Evolutionary conservation across 2,329 filamentous ascomycete species (phyloP), one percentile per base, ranked within the genome.

Genomic region (Xylariaceae sp.): DNA sequence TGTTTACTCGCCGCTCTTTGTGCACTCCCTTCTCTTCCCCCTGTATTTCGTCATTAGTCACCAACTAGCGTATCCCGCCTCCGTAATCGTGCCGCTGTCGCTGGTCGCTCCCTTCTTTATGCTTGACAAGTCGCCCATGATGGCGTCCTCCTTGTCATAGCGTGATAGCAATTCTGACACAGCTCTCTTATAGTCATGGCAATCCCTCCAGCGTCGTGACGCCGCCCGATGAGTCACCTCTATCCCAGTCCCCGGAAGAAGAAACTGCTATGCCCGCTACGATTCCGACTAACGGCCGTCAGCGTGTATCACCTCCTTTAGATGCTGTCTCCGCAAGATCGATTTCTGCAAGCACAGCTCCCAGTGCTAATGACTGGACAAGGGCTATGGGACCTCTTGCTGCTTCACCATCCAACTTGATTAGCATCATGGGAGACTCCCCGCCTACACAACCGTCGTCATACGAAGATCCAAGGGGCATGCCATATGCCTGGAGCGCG

Each of bases 381-480:
- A 65, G 62, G 48, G 60, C 61, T 2, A 66, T 65, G 55, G 68
- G 67, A 7, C 60, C 62, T 6, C 55, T 69, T 46, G 67, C 60
- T 53, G 68, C 65, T 46, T 70, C 68, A 27, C 68, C 68, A 9
- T 67, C 65, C 8, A 69, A 70, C 60, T 53, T 70, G 53, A 70
- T 69, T 49, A 70, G 68, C 45, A 64, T 70, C 46, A 70, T 70
- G 67, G 68, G 68, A 47, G 68, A 70, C 55, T 70, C 68, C 44
- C 68, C 68, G 6, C 68, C 68, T 26, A 70, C 68, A n/a, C 68
- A 68, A 42, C 68, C 68, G n/a, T 70, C 68, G 11, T 70, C 68
- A 11, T 70, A 70, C 44, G 68, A 70, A 54, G 68, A 70, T 51
- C 51, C 59, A 27, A 63, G 65, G 42, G 59, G 63, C 3, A 51